These are phyloP conservation scores for Xenoacremonium recifei DNA, from an alignment of 2,329 filamentous ascomycete genomes.

Conservation along the genomic window DNA sequence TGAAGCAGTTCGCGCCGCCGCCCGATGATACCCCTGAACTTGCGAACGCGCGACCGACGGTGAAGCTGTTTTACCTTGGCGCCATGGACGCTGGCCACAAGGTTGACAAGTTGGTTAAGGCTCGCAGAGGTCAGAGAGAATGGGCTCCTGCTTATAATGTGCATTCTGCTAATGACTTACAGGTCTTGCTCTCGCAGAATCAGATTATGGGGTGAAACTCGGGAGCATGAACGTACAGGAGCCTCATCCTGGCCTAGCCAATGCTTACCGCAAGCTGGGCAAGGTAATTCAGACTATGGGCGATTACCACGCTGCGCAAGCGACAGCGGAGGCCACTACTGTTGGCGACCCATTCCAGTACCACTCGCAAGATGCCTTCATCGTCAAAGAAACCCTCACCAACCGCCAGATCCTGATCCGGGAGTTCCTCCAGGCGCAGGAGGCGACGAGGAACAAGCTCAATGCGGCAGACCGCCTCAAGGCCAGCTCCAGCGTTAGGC, in stretches of 20 bases:
- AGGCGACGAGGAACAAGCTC: constrained; percentile 77
- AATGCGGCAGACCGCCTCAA: constrained; percentile 87
- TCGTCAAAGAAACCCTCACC: constrained; percentile 96
- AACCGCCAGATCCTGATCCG: constrained; percentile 96
- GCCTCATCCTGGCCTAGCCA: constrained; percentile 80
- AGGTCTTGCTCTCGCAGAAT: constrained; percentile 90
- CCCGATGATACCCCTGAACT: constrained; percentile 96
- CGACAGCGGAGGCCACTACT: constrained; percentile 92
- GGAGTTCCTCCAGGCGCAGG: constrained; percentile 88
- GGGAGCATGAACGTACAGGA: constrained; percentile 86
- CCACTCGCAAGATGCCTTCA: constrained; percentile 92
- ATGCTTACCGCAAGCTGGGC: constrained; percentile 92
- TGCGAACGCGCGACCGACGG: constrained; percentile 81
- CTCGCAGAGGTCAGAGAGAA: constrained; percentile 75
- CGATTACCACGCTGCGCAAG: constrained; percentile 94
- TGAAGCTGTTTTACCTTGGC: constrained; percentile 93
- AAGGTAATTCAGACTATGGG: constrained; percentile 91
- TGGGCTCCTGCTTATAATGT: neutral
- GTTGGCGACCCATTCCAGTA: constrained; percentile 92
- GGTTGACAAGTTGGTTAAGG: constrained; percentile 90
- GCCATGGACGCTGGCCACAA: constrained; percentile 98
- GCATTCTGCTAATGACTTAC: constrained; percentile 19
- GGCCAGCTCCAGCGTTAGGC: constrained; percentile 78
- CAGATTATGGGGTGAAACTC: constrained; percentile 89
- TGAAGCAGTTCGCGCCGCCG: constrained; percentile 97